These are phyloP conservation scores for Andrographis paniculata DNA, from an alignment of 305 asterid genomes.

Conservation along the genomic window DNA sequence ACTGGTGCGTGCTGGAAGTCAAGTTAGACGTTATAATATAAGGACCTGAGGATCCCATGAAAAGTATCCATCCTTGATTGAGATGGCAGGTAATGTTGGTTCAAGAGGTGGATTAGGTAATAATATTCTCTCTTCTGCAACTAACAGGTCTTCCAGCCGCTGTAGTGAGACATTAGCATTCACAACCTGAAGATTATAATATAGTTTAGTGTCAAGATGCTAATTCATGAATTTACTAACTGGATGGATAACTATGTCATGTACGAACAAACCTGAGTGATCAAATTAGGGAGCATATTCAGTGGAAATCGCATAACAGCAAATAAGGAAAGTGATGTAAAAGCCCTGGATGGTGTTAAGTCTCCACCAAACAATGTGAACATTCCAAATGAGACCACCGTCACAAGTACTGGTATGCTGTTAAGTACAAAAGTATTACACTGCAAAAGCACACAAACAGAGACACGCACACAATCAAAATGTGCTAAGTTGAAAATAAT, in stretches of 20 bases:
- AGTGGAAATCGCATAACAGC: constrained; percentile 66
- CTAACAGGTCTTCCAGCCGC: constrained; percentile 81
- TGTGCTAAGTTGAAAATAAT: not conserved
- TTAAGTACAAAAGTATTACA: constrained; percentile 74
- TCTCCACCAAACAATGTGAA: constrained; percentile 88
- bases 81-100: constrained; percentile 73
- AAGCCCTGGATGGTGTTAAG: constrained; percentile 90
- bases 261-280: constrained; percentile 63
- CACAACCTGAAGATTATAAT: constrained; percentile 54
- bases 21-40: constrained; percentile 1
- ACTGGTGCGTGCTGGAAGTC: not conserved
- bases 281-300: constrained; percentile 81
- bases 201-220: constrained; percentile 10
- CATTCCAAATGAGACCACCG: constrained; percentile 72
- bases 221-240: constrained; percentile 1
- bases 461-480: not conserved
- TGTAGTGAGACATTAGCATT: constrained; percentile 88
- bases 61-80: constrained; percentile 69
- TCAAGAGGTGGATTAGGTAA: constrained; percentile 89
- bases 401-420: constrained; percentile 88
- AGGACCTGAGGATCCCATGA: constrained; percentile 90
- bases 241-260: not conserved
- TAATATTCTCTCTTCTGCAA: constrained; percentile 80
- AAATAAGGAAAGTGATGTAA: constrained; percentile 86
- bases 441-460: constrained; percentile 36